Evolutionary conservation across 1,284 basidiomycete species (phyloP).

Genomic region (Agroathelia rolfsii): DNA sequence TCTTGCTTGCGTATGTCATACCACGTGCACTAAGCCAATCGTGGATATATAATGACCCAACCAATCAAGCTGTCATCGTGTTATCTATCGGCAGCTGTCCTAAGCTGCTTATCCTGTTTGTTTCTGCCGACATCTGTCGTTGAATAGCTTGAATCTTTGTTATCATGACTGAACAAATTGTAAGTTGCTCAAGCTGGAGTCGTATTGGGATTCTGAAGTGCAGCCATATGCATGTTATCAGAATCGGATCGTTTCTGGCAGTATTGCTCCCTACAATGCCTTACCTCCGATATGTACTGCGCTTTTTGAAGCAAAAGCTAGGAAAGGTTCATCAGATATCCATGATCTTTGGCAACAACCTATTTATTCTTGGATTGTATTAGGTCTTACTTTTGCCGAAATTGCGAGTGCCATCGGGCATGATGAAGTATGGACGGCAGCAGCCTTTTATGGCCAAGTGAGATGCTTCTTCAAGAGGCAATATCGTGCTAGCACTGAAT

Average conservation of each 20-base stretch:
- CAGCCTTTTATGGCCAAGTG: slow-evolving; percentile 80
- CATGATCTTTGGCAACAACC: slow-evolving; percentile 1
- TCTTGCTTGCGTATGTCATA: too few species aligned
- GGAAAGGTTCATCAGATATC: slow-evolving; percentile 42
- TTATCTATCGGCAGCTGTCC: too few species aligned
- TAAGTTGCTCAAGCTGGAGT: too few species aligned
- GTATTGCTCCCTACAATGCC: slow-evolving; percentile 36
- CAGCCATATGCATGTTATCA: too few species aligned
- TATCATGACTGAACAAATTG: too few species aligned
- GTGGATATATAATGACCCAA: too few species aligned
- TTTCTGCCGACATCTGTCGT: too few species aligned
- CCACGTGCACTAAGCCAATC: too few species aligned
- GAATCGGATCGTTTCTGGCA: slow-evolving; percentile 36
- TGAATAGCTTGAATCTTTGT: too few species aligned
- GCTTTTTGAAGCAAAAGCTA: slow-evolving; percentile 61
- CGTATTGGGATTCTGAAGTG: too few species aligned
- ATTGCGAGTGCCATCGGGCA: slow-evolving; percentile 63
- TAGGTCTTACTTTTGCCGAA: slow-evolving; percentile 64
- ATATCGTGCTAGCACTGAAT: slow-evolving; percentile 2
- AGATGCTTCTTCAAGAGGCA: slow-evolving; percentile 11
- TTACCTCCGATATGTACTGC: slow-evolving; percentile 40
- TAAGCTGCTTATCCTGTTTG: too few species aligned
- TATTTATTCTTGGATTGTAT: slow-evolving; percentile 8
- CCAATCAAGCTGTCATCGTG: too few species aligned
- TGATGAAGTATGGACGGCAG: slow-evolving; percentile 84